Conservation (phyloP, 169 alveolate genomes). For the Eimeria necatrix region DNA sequence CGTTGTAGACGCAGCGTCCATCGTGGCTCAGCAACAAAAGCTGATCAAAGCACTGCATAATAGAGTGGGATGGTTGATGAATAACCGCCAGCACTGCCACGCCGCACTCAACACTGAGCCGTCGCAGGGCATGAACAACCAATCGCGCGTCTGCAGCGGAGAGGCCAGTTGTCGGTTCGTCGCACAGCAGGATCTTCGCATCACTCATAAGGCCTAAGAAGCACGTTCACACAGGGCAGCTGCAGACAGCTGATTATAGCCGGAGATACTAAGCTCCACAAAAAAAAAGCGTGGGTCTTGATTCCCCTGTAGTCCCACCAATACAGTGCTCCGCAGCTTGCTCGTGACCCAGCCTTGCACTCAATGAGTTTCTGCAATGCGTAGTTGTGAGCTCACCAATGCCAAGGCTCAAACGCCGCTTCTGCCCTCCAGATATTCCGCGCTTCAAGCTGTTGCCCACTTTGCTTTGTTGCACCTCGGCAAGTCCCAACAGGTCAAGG, state of each 20-base stretch:
- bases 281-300: too few relatives aligned
- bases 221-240: background rate
- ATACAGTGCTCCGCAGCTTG: too few relatives aligned
- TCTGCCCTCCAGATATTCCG: constrained; percentile 74
- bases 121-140: constrained; percentile 79
- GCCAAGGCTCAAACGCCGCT: constrained; percentile 68
- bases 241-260: too few relatives aligned
- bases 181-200: constrained; percentile 87
- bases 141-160: constrained; percentile 86
- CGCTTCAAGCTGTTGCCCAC: constrained; percentile 34
- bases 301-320: too few relatives aligned
- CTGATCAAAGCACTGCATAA: constrained; percentile 85
- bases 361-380: background rate
- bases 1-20: constrained; percentile 88
- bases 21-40: constrained; percentile 83
- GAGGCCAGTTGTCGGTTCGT: constrained; percentile 92
- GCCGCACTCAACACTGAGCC: constrained; percentile 78
- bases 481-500: constrained; percentile 46
- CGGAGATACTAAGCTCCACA: too few relatives aligned
- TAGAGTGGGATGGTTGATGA: constrained; percentile 82
- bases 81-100: constrained; percentile 82
- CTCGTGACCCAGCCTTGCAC: background rate
- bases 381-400: constrained; percentile 19
- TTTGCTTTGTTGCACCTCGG: constrained; percentile 35
- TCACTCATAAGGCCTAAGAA: constrained; percentile 64